A percentile compares a stretch with the other conserved stretches of the same genome.
Conservation (phyloP, 257 asterid genomes). For the Fraxinus anomala region DNA sequence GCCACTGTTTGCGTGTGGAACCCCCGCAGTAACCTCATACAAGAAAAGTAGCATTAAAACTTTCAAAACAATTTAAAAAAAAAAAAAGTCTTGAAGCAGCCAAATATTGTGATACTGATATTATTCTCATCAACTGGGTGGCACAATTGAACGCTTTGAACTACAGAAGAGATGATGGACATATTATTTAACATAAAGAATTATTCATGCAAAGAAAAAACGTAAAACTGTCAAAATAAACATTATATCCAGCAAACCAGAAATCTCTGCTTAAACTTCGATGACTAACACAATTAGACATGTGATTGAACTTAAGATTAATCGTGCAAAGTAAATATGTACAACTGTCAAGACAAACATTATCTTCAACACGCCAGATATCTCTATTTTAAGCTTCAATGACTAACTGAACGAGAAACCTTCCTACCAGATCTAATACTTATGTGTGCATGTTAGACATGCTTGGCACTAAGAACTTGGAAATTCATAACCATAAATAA, state of each 20-base stretch:
- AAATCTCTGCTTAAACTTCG: no score
- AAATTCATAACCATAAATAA: neutral
- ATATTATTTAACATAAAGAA: neutral
- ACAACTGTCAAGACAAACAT: neutral
- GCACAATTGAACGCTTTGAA: neutral
- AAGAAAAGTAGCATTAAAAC: neutral
- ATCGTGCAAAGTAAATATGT: neutral
- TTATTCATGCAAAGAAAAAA: no score
- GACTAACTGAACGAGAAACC: neutral
- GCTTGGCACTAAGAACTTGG: neutral
- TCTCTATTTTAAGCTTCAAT: neutral
- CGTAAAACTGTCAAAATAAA: no score
- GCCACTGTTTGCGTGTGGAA: neutral
- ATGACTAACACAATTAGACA: no score
- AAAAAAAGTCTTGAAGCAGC: neutral
- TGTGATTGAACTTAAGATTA: conserved; percentile 3
- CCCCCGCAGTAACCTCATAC: neutral
- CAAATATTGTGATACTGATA: neutral
- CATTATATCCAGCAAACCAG: no score
- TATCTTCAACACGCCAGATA: neutral
- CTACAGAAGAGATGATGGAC: neutral
- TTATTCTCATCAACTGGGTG: neutral
- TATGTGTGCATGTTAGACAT: neutral
- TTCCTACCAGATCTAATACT: conserved; percentile 23
- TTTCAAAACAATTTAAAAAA: neutral